Evolutionary conservation across 768 basidiomycete species (phyloP), one percentile per base, ranked within the genome.

Genomic region (Pisolithus microcarpus): DNA sequence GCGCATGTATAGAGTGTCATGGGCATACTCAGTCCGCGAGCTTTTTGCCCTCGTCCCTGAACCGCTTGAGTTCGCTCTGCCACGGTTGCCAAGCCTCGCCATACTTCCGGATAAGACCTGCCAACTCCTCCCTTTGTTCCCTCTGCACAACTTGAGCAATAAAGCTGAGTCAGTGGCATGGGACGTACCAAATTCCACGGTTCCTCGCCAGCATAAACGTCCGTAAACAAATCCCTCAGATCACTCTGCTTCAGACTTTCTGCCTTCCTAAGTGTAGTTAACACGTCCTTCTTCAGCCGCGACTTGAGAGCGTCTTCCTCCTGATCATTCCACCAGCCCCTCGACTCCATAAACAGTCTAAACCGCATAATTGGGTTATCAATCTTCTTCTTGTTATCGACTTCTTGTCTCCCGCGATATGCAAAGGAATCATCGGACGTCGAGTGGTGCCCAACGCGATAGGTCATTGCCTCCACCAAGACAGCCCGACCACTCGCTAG

Each of bases 381-480:
- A 50, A 96, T 82, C 30, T 88, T 84, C 70, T 91, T 93, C 61
- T 87, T 80, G 58, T 93, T 86, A 67, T 95, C 90, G 28, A 96
- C 94, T 61, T 95, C 94, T 50, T 89, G 79, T 18, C 88, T 79
- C 1, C 88, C 77, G 38, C 93, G 82, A 65, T 97, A 97, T 19
- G 92, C 93, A 60, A 89, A 94, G 5, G 91, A 94, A 66, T 97
- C 93, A 60, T 97, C 94, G 9, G 93, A 95, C 0, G 90, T 94
- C 16, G 89, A 91, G 64, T 94, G 91, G 63, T 97, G 92, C n/a
- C 92, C 87, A 11, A 96, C 85, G 24, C 92, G 81, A 62, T 95
- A 95, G 7, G 85, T 86, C 91, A 94, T 94, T 6, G 90, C 87
- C 67, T 93, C 91, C 43, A 92, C 75, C 10, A 93, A 71, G 0